Base-by-base conservation (phyloP, 2,329 filamentous ascomycete species). In the Aureobasidium sp. region DNA sequence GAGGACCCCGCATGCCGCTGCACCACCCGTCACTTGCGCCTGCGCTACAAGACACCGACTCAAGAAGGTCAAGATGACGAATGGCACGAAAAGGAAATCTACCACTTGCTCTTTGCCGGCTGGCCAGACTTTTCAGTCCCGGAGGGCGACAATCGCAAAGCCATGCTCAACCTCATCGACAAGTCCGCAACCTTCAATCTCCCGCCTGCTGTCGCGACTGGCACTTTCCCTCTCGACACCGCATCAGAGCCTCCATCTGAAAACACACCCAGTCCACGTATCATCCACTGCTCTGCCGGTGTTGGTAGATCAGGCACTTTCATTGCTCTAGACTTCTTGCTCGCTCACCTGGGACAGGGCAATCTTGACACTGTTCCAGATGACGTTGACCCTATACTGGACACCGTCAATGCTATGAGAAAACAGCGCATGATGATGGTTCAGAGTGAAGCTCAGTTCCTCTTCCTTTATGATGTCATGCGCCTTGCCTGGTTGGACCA, bases 351-450 rank as follows among this genome's bases (percentile, higher is more conserved):
- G 11, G 85, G 90, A 29, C 82, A 85, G 6, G 93, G 91, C 54
- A 81, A 85, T 24, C 76, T 96, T 54, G 80, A 81, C 48, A 68
- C 70, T 62, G 66, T 75, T 9, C 74, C 77, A 11, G 75, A 79
- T 12, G 76, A 79, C 50, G 70, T 75, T 29, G 92, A 97, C 69
- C 82, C 88, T 2, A 82, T 99, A 44, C 89, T 86, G 66, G 81
- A 88, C 19, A 88, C 89, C 0, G 92, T 99, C 60, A 88, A 96
- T 68, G 76, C 78, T 64, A 81, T 99, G 61, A 84, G 94, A 48
- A 85, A 93, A 73, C 94, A 99, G 78, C 84, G 94, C 19, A 89
- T 90, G 78, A 90, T 87, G 75, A 99, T 99, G 94, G 94, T 99
- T 5, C 94, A 97, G 76, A 87, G 89, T 49, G 89, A 93, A 68